Conservation (phyloP, 2,329 filamentous ascomycete genomes). For the Beauveria sp. region DNA sequence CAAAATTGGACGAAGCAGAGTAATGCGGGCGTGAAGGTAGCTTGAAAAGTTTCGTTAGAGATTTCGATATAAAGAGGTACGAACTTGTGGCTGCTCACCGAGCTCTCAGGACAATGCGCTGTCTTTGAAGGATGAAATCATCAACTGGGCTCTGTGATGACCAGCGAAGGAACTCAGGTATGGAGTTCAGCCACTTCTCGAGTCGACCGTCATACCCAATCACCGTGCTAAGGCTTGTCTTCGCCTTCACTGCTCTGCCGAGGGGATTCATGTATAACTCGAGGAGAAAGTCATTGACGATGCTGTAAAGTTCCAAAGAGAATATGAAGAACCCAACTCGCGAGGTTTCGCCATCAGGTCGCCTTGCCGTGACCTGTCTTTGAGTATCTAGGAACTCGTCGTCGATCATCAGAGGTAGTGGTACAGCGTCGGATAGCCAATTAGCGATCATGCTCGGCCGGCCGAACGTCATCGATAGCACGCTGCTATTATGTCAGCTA, state of each 20-base stretch:
- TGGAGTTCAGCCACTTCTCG: constrained; percentile 4
- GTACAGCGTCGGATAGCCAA: not conserved
- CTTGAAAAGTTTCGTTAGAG: not conserved
- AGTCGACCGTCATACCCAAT: constrained; percentile 1
- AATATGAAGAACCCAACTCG: constrained; percentile 6
- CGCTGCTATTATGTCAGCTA: not conserved
- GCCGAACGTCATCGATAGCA: constrained; percentile 12
- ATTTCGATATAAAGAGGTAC: not conserved
- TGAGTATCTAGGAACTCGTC: constrained; percentile 10
- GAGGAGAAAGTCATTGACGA: constrained; percentile 9
- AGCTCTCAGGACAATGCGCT: constrained; percentile 7
- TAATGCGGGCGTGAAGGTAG: constrained; percentile 2
- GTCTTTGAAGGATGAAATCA: not conserved
- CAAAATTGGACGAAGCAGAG: not conserved
- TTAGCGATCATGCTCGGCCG: constrained; percentile 12
- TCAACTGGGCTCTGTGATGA: not conserved
- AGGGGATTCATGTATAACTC: not conserved
- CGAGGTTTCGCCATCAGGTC: constrained; percentile 1
- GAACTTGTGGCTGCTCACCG: not conserved
- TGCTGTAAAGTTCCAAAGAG: constrained; percentile 6
- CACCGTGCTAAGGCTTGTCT: not conserved
- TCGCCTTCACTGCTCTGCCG: not conserved
- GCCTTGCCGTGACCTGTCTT: not conserved
- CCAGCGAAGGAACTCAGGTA: constrained; percentile 8
- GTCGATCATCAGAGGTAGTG: constrained; percentile 12